Percentiles rank a stretch among this genome's conserved stretches.
These are phyloP conservation scores for Fomitopsis palustris DNA, from an alignment of 1,284 basidiomycete species.

Conservation along the genomic window DNA sequence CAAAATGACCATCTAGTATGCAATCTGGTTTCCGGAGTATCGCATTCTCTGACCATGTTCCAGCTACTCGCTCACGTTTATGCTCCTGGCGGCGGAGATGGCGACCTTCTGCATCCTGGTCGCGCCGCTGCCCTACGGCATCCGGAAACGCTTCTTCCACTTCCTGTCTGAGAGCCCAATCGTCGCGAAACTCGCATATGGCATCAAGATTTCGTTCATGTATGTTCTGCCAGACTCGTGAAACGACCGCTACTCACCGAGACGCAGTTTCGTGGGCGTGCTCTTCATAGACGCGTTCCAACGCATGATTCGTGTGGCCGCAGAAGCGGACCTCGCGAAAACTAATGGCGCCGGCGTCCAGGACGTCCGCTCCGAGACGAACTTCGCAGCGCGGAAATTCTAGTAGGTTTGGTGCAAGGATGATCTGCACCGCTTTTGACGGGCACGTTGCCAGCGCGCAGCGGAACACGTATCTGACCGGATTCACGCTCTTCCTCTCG, in stretches of 20 bases:
- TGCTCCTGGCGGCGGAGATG: constrained; percentile 79
- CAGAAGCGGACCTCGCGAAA: constrained; percentile 73
- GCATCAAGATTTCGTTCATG: constrained; percentile 94
- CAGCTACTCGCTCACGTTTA: constrained; percentile 74
- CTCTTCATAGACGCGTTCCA: constrained; percentile 90
- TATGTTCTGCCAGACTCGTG: constrained; percentile 33
- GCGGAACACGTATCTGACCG: constrained; percentile 86
- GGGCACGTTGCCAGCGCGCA: constrained; percentile 53
- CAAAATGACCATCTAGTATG: constrained; percentile 73
- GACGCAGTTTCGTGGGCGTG: constrained; percentile 76
- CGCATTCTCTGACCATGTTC: constrained; percentile 5
- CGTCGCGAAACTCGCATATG: constrained; percentile 75
- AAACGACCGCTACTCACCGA: not conserved
- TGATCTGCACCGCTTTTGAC: not conserved
- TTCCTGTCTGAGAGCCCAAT: constrained; percentile 72
- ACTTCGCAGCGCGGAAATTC: constrained; percentile 87
- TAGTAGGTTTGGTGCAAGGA: constrained; percentile 56
- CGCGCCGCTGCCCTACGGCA: constrained; percentile 71
- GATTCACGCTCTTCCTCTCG: constrained; percentile 91
- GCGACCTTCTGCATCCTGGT: constrained; percentile 72
- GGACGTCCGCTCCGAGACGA: constrained; percentile 80
- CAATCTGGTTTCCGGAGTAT: not conserved
- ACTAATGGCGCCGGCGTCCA: constrained; percentile 47
- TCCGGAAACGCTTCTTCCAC: constrained; percentile 69
- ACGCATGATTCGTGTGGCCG: constrained; percentile 85